phyloP scores from a whole-genome alignment of 2,329 filamentous ascomycete species.

The Aureobasidium mangrovei region DNA sequence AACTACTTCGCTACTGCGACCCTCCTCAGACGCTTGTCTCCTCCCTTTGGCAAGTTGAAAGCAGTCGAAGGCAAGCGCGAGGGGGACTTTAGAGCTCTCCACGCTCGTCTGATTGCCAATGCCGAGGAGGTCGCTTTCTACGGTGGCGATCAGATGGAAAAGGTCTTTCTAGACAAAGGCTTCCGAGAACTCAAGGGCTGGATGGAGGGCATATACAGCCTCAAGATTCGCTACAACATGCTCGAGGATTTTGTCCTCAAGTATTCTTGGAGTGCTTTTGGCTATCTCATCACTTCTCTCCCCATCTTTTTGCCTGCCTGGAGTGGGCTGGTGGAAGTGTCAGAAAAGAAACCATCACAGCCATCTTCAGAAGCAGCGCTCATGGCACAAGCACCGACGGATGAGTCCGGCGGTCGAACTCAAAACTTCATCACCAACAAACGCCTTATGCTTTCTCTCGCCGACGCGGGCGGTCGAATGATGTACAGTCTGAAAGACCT shows the following conservation, averaged over 20 bases:
- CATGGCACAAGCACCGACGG: conserved; percentile 1
- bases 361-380: conserved; percentile 12
- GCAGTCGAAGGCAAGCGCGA: conserved; percentile 92
- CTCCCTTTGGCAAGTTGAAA: conserved; percentile 93
- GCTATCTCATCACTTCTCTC: conserved; percentile 84
- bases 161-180: conserved; percentile 80
- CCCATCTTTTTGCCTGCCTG: conserved; percentile 91
- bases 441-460: conserved; percentile 90
- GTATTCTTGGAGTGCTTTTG: conserved; percentile 97
- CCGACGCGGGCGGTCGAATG: conserved; percentile 93
- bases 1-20: conserved; percentile 95
- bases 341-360: neutral
- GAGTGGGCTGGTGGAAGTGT: conserved; percentile 63
- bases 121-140: conserved; percentile 98
- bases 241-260: conserved; percentile 97
- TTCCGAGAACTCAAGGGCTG: conserved; percentile 88
- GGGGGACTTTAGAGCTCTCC: conserved; percentile 85
- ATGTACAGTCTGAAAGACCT: conserved; percentile 99
- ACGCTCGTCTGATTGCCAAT: conserved; percentile 88
- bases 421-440: conserved; percentile 99
- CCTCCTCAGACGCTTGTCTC: conserved; percentile 77
- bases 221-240: conserved; percentile 98
- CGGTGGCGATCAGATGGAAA: conserved; percentile 89
- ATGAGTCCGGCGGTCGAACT: conserved; percentile 61
- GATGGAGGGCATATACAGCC: conserved; percentile 98